phyloP scores from a whole-genome alignment of 805 yeast genomes.

The Starmerella vaccinii region DNA sequence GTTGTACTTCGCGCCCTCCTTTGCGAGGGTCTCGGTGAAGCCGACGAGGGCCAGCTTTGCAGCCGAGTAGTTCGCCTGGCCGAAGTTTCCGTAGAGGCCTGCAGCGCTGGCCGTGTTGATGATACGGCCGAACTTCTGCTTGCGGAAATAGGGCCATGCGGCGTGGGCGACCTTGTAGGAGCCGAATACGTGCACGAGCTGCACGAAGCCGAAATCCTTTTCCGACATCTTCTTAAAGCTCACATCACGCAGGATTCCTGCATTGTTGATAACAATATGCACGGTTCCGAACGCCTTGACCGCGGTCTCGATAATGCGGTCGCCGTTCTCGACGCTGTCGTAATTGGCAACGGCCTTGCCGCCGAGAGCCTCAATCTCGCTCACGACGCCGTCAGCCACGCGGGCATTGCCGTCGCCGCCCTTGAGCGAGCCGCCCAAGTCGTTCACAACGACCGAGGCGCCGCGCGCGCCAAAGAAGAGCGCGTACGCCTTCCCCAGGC shows the following conservation, averaged over 20 bases:
- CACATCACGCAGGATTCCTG: constrained; percentile 86
- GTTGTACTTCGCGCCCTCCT: constrained; percentile 81
- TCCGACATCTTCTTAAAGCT: constrained; percentile 78
- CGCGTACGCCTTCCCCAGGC: constrained; percentile 82
- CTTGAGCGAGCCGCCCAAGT: constrained; percentile 71
- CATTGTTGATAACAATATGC: constrained; percentile 83
- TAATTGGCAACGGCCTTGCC: constrained; percentile 90
- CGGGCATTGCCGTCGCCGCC: constrained; percentile 54
- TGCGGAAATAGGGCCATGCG: constrained; percentile 82
- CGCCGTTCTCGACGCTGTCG: constrained; percentile 81
- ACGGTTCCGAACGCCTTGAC: constrained; percentile 78
- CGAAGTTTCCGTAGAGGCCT: constrained; percentile 92
- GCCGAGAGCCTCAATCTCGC: constrained; percentile 64
- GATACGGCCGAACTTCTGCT: constrained; percentile 80
- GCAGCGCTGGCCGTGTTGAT: constrained; percentile 96
- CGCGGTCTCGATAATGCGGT: constrained; percentile 74
- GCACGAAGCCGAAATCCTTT: constrained; percentile 64
- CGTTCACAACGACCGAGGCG: constrained; percentile 91
- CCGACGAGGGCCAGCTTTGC: constrained; percentile 88
- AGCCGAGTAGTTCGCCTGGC: constrained; percentile 91
- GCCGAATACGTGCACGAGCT: constrained; percentile 84
- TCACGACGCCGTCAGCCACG: constrained; percentile 84
- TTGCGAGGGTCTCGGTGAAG: constrained; percentile 85
- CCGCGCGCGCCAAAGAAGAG: constrained; percentile 80
- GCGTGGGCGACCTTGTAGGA: constrained; percentile 75